Base-by-base conservation (phyloP, 805 yeast genomes). In the Yarrowia bubula region DNA sequence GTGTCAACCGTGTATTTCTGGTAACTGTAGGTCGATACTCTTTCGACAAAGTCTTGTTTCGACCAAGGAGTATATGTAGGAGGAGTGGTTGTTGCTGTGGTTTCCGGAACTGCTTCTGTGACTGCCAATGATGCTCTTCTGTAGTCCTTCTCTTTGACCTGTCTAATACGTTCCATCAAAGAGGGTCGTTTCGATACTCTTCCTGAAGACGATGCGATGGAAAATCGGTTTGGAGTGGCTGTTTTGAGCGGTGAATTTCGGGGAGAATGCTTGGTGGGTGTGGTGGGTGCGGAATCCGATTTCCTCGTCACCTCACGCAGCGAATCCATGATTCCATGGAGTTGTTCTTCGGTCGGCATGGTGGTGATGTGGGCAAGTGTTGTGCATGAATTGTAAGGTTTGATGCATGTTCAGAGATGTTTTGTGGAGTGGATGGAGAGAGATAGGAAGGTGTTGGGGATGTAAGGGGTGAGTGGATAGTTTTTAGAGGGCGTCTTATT, bases 21-120 rank as follows among this genome's bases (percentile, higher is more conserved):
- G 18, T 58, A 58, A 1, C 42, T 18, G 18, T 43, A 58, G 4
- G 51, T 32, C n/a, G 64, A 31, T 6, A 58, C 64, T 15, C 64
- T 17, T 7, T 43, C 50, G 2, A 58, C 18, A 37, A 58, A 58
- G 43, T 58, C 51, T 7, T 18, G 28, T 18, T 17, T 15, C 3
- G 64, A 58, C 64, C 64, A 58, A 9, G 64, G 64, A 11, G 50
- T 33, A 10, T 58, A 58, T 37, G 58, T 51, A 13, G 41, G 18
- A 8, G 42, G 42, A 6, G 39, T 33, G 1, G 63, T 8, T 9
- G 41, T 3, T 14, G 31, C 33, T 1, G 41, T 35, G 10, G 58
- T 10, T 5, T 4, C 18, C 1, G 42, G 41, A 14, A n/a, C 13
- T 3, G 37, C 8, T 15, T 41, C 28, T 15, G 17, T 13, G 14